Percentiles rank a stretch among this genome's conserved stretches.
Evolutionary conservation across 2,329 filamentous ascomycete species (phyloP).

Genomic region (Hypocrella siamensis): DNA sequence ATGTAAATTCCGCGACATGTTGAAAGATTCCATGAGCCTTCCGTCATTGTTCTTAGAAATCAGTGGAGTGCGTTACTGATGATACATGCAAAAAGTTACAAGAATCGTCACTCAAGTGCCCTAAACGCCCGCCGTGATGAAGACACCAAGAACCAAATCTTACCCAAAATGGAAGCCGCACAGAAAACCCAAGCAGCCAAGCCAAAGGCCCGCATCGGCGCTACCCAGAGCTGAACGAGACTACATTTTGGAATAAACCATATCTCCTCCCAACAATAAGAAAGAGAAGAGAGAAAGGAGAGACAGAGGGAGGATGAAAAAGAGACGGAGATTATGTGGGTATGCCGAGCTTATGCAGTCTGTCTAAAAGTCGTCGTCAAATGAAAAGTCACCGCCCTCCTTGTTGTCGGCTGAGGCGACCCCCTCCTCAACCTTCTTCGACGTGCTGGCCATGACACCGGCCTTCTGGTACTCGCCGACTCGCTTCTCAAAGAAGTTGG

Average conservation of each 20-base stretch:
- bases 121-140: slow-evolving; percentile 8
- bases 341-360: slow-evolving; percentile 4
- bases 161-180: too few relatives aligned
- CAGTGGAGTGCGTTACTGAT: not conserved
- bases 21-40: not conserved
- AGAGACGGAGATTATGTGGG: slow-evolving; percentile 11
- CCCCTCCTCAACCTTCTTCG: slow-evolving; percentile 53
- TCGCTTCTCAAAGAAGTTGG: slow-evolving; percentile 99
- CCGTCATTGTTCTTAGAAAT: not conserved
- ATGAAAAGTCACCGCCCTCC: slow-evolving; percentile 67
- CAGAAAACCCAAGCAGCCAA: too few relatives aligned
- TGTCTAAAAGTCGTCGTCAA: slow-evolving; percentile 90
- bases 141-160: too few relatives aligned
- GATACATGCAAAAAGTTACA: not conserved
- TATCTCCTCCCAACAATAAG: slow-evolving; percentile 2
- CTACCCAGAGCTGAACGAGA: too few relatives aligned
- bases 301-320: slow-evolving; percentile 3
- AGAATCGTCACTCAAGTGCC: slow-evolving; percentile 2
- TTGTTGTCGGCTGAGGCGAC: slow-evolving; percentile 26
- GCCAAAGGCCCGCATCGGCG: too few relatives aligned
- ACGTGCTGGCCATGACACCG: slow-evolving; percentile 83
- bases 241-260: not conserved
- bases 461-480: slow-evolving; percentile 99
- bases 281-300: slow-evolving; percentile 1
- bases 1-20: too few relatives aligned